A percentile compares a stretch with the other conserved stretches of the same genome.
These are phyloP conservation scores for Backusella psychrophila DNA, from an alignment of 192 early-diverging fungal genomes.

Conservation along the genomic window DNA sequence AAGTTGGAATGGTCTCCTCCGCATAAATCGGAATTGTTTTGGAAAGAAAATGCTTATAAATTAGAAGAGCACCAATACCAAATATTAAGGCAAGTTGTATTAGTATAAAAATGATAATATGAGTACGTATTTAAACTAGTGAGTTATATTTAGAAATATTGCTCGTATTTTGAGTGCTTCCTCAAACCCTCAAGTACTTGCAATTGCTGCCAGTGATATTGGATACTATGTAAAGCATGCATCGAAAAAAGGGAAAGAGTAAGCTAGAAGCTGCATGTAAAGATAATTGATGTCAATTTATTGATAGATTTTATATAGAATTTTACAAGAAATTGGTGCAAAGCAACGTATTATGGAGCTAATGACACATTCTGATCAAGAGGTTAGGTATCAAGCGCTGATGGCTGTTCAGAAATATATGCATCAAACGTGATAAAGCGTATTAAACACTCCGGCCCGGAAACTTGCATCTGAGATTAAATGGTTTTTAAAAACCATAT, in stretches of 20 bases:
- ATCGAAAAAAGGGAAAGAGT: constrained; percentile 80
- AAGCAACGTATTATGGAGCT: constrained; percentile 95
- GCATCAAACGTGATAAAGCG: constrained; percentile 59
- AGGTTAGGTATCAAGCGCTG: constrained; percentile 93
- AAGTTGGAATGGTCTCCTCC: constrained; percentile 93
- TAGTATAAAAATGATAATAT: neutral
- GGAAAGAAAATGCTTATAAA: constrained; percentile 84
- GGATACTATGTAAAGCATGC: constrained; percentile 92
- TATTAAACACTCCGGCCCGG: neutral
- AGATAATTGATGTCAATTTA: neutral
- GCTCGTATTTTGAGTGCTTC: constrained; percentile 64
- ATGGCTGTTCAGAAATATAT: constrained; percentile 85
- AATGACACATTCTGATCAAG: constrained; percentile 89
- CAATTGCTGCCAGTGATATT: constrained; percentile 91
- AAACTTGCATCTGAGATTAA: neutral
- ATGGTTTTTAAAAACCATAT: neutral
- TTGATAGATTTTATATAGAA: constrained; percentile 35
- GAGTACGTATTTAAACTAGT: neutral
- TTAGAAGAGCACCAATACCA: constrained; percentile 81
- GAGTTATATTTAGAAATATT: constrained; percentile 44
- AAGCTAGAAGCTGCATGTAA: constrained; percentile 6
- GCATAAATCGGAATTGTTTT: constrained; percentile 92
- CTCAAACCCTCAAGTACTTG: constrained; percentile 61
- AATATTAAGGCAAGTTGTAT: constrained; percentile 49
- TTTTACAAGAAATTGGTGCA: constrained; percentile 85